phyloP scores from a whole-genome alignment of 2,329 filamentous ascomycete genomes.

The Ceratocystis colombiana region DNA sequence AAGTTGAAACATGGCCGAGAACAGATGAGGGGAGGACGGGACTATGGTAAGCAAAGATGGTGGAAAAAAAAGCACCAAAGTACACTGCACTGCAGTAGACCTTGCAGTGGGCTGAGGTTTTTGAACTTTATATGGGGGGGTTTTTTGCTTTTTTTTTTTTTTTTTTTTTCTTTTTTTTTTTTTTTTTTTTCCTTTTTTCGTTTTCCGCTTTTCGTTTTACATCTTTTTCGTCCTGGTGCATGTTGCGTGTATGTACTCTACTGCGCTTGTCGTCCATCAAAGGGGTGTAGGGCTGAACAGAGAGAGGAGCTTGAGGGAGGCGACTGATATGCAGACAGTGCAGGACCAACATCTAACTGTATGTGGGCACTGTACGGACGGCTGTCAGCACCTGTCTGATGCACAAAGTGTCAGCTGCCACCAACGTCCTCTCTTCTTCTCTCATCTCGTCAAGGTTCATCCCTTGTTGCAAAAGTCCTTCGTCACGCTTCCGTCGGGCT shows the following conservation, averaged over 20 bases:
- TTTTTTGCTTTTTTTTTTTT: too few relatives aligned
- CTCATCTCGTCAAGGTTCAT: not conserved
- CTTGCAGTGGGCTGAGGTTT: not conserved
- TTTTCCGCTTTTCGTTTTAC: not conserved
- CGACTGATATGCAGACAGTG: not conserved
- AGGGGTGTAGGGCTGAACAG: not conserved
- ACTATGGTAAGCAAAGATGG: too few relatives aligned
- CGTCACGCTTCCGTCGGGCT: too few relatives aligned
- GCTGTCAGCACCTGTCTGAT: not conserved
- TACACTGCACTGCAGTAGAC: not conserved
- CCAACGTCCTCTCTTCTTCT: not conserved
- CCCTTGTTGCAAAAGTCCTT: too few relatives aligned
- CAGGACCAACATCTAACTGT: rapidly evolving
- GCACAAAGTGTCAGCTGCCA: not conserved
- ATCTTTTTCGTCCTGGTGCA: too few relatives aligned
- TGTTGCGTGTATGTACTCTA: too few relatives aligned
- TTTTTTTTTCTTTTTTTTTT: too few relatives aligned
- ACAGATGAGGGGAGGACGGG: not conserved
- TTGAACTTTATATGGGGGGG: too few relatives aligned
- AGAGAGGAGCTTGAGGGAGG: not conserved
- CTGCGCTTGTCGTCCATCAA: too few relatives aligned
- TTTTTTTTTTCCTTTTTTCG: not conserved
- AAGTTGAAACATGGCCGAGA: not conserved
- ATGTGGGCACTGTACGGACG: not conserved
- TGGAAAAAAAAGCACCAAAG: not conserved